Evolutionary conservation across 495 filamentous ascomycete genomes (phyloP), one percentile per base, ranked within the genome.

Genomic region (Aspergillus bridgeri): DNA sequence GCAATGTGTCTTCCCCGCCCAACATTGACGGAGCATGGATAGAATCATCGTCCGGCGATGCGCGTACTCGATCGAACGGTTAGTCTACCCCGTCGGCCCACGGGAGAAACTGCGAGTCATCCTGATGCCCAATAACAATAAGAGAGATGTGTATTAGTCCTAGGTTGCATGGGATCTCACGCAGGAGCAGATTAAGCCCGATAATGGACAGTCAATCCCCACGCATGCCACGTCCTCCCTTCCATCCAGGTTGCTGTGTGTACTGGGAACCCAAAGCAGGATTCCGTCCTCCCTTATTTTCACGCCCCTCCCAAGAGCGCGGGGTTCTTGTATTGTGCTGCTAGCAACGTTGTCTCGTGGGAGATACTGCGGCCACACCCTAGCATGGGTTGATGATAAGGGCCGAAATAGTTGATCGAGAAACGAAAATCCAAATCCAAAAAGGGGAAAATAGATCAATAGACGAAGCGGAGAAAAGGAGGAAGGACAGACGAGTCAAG

Each of bases 91-190:
- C 33, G 33, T 15, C 50, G 50, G 19, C 27, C 38, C 23, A 46
- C 44, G 45, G 44, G 25, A 56, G 51, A 19, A 22, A 50, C 61
- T 63, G 61, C 61, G 61, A 63, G 60, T 63, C 60, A 63, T 63
- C 18, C 24, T 29, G 18, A 20, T 29, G 44, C 47, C 24, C 33
- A 19, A 27, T 22, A 38, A 47, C 15, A 9, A 38, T 23, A 18
- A 22, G 5, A 24, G 55, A 20, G 21, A 5, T 19, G 38, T 21
- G 6, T 23, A 42, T 51, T 43, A 22, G 48, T 58, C 56, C 44
- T 58, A 46, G 44, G 56, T 24, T 51, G 53, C 58, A 60, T 56
- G 17, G 47, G 21, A 49, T 53, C 42, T 51, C 48, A 38, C 33
- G 33, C 5, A 47, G 22, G 42, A 51, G 48, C 22, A 52, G 33